Conservation (phyloP, 306 rosid species). For the Ormosia emarginata region DNA sequence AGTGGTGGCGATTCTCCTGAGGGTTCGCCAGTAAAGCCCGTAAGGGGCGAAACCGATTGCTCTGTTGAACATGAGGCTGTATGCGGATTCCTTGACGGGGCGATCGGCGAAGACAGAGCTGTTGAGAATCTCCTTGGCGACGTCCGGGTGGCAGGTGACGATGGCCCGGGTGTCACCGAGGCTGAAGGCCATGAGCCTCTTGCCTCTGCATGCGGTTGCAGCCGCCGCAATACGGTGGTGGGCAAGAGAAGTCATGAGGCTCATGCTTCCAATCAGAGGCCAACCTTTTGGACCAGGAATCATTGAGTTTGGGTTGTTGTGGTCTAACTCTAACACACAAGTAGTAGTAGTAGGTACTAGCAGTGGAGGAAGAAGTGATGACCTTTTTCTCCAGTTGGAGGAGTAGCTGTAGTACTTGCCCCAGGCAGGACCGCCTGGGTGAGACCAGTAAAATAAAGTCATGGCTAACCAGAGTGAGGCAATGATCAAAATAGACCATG, state of each 20-base stretch:
- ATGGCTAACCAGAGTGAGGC: conserved; percentile 35
- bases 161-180: conserved; percentile 61
- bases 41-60: conserved; percentile 93
- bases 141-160: conserved; percentile 56
- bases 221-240: conserved; percentile 65
- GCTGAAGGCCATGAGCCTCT: conserved; percentile 73
- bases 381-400: background rate
- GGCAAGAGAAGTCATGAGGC: conserved; percentile 56
- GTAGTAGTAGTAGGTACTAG: too few relatives aligned
- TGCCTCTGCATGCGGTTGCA: conserved; percentile 57
- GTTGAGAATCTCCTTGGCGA: conserved; percentile 63
- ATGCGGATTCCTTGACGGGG: conserved; percentile 71
- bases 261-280: conserved; percentile 82
- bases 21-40: conserved; percentile 86
- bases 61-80: conserved; percentile 73
- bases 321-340: too few relatives aligned
- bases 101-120: conserved; percentile 63
- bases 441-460: conserved; percentile 61
- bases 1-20: conserved; percentile 63
- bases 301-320: background rate
- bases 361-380: too few relatives aligned
- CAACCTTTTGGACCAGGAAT: conserved; percentile 89
- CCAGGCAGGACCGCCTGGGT: conserved; percentile 99
- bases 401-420: conserved; percentile 37
- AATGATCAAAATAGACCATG: conserved; percentile 41